phyloP scores from a whole-genome alignment of 352 stramenopile species.

The Phytophthora chlamydospora region DNA sequence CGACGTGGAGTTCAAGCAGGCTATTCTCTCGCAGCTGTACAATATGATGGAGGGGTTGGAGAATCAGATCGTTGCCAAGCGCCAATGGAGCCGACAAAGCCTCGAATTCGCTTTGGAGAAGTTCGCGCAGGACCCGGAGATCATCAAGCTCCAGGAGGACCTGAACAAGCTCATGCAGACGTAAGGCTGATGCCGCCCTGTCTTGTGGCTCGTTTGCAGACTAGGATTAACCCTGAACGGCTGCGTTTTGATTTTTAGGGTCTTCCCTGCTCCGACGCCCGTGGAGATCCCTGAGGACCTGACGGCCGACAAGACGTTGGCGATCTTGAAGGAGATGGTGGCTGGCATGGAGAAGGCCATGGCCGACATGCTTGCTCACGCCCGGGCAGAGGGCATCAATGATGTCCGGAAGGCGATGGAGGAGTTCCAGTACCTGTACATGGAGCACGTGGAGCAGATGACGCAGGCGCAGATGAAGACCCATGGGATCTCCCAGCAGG shows the following conservation, averaged over 20 bases:
- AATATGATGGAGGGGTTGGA: constrained; percentile 76
- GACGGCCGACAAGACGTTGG: constrained; percentile 71
- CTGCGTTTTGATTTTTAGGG: constrained; percentile 30
- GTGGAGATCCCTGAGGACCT: constrained; percentile 73
- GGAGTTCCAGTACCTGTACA: constrained; percentile 78
- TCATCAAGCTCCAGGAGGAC: constrained; percentile 67
- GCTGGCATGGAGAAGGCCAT: constrained; percentile 83
- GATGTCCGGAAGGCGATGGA: constrained; percentile 73
- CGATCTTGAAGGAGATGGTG: constrained; percentile 70
- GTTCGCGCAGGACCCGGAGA: constrained; percentile 62
- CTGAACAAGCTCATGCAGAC: constrained; percentile 74
- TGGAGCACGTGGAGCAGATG: constrained; percentile 79
- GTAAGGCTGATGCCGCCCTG: constrained; percentile 27
- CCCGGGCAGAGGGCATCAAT: constrained; percentile 72
- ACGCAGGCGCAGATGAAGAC: constrained; percentile 71
- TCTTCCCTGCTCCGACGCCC: constrained; percentile 58
- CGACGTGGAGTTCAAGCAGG: constrained; percentile 79
- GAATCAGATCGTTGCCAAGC: constrained; percentile 64
- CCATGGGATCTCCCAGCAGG: constrained; percentile 64
- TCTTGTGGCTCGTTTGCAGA: neutral
- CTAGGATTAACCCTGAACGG: constrained; percentile 10
- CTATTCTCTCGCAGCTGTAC: constrained; percentile 76
- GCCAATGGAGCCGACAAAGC: constrained; percentile 65
- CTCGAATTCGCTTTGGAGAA: constrained; percentile 69
- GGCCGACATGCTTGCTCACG: constrained; percentile 75